phyloP scores from a whole-genome alignment of 148 eudicot genomes.

The Rhododendron vialii region DNA sequence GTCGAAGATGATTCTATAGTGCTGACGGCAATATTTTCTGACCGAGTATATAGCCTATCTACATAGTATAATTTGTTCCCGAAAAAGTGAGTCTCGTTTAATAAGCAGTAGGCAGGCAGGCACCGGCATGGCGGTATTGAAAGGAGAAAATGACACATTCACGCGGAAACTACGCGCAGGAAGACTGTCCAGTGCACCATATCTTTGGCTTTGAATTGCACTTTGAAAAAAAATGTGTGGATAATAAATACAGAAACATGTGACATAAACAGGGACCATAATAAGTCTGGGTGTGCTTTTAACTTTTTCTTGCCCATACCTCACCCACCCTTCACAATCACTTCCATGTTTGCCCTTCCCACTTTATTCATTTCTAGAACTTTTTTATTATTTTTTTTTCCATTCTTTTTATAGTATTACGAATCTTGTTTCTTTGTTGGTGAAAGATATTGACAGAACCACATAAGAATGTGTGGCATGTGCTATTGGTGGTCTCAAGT shows the following conservation, averaged over 20 bases:
- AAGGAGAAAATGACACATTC: neutral
- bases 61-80: neutral
- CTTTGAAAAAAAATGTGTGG: neutral
- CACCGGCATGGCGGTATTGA: neutral
- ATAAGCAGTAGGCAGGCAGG: neutral
- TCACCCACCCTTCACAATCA: constrained; percentile 1
- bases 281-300: neutral
- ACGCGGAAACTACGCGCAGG: neutral
- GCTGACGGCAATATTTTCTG: neutral
- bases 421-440: neutral
- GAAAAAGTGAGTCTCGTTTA: neutral
- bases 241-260: constrained; percentile 1
- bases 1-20: neutral
- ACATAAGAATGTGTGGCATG: constrained; percentile 6
- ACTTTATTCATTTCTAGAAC: too few species aligned
- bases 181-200: neutral
- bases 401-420: neutral
- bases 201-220: neutral
- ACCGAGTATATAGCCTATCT: neutral
- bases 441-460: neutral
- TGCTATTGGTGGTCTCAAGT: neutral
- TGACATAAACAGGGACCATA: constrained; percentile 11
- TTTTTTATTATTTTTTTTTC: neutral
- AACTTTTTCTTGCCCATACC: constrained; percentile 1
- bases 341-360: neutral